These are phyloP conservation scores for Handroanthus guayacan DNA, from an alignment of 257 asterid genomes.

Conservation along the genomic window DNA sequence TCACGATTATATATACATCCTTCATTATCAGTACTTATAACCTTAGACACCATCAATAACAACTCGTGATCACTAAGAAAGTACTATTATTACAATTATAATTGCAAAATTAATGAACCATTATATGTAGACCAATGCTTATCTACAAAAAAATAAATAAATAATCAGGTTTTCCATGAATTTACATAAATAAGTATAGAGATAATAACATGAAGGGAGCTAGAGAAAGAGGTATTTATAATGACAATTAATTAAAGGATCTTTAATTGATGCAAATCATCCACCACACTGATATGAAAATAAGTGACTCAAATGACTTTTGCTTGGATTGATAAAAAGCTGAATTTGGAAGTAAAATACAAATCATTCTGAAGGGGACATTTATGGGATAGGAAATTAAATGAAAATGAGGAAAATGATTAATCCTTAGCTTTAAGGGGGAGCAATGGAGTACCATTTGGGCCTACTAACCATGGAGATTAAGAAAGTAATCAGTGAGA, in stretches of 20 bases:
- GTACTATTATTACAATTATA: no score
- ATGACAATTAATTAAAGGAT: constrained; percentile 26
- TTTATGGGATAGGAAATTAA: background rate
- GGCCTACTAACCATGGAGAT: constrained; percentile 39
- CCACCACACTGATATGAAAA: constrained; percentile 58
- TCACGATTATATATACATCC: no score
- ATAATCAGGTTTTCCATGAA: background rate
- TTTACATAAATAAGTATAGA: no score
- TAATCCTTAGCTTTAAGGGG: constrained; percentile 64
- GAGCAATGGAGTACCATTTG: constrained; percentile 42
- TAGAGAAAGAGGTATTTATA: background rate
- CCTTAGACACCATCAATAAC: no score
- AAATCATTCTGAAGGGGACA: constrained; percentile 53
- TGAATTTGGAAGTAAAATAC: constrained; percentile 62
- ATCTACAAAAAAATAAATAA: no score
- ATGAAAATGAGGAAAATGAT: constrained; percentile 44
- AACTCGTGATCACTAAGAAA: no score
- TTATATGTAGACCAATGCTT: no score
- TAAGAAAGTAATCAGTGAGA: background rate
- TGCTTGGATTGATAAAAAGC: constrained; percentile 55
- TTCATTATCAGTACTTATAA: no score
- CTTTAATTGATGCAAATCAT: constrained; percentile 58
- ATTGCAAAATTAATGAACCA: no score
- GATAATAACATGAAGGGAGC: background rate
- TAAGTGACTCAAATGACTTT: constrained; percentile 42